Evolutionary conservation across 2,329 filamentous ascomycete genomes (phyloP), one percentile per base, ranked within the genome.

Genomic region (Trichoderma harzianum): DNA sequence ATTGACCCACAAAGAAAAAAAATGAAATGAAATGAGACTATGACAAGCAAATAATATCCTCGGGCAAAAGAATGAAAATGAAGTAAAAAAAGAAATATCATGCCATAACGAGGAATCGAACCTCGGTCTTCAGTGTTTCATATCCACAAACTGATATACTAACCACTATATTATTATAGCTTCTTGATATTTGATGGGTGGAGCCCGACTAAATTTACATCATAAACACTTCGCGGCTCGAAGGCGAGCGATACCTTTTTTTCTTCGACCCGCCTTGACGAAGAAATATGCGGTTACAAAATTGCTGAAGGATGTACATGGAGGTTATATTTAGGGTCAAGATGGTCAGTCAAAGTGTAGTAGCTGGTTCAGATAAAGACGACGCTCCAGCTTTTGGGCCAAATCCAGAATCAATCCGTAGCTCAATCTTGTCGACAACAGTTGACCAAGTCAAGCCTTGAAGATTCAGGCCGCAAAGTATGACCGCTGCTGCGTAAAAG

Each of bases 141-240:
- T 36, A 47, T 69, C 77, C 77, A 78, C 77, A 78, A 78, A 78
- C 77, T 78, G 74, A 72, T 77, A 75, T 78, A 76, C 74, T 78
- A 55, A 77, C 77, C 76, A 73, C 75, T 78, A 76, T 75, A 78
- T 76, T 74, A 78, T 72, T 75, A 73, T 69, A 73, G 75, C 73
- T 30, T 53, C 5, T n/a, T 11, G 51, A 16, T n/a, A 60, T 36
- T 28, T 16, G 32, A 21, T 26, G 16, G 1, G 8, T 39, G 28
- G 47, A 53, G 47, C 47, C 2, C 1, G 6, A 24, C 10, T 14
- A 60, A 34, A 34, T 47, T 63, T 16, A 8, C 14, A 18, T n/a
- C 11, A 65, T 65, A 53, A 36, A 8, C 28, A 53, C 47, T 53
- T 24, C 3, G 8, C n/a, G 1, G n/a, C 7, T 21, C n/a, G 6